These are phyloP conservation scores for Crithidia acanthocephali DNA, from an alignment of 208 protist species.

Conservation along the genomic window DNA sequence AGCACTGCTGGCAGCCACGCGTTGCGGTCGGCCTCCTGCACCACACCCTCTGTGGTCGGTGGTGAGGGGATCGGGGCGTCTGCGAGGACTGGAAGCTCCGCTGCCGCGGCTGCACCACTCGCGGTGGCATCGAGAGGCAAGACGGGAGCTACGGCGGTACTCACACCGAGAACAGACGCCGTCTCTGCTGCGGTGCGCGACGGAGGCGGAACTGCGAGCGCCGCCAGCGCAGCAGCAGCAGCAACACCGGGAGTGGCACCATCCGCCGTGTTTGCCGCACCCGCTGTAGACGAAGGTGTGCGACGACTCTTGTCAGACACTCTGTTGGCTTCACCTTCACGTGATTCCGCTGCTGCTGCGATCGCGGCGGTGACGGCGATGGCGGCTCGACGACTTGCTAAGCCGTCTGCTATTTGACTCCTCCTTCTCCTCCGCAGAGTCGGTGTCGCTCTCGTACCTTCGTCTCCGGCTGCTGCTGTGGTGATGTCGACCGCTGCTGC, in stretches of 20 bases:
- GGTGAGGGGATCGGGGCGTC: background rate
- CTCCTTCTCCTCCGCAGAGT: background rate
- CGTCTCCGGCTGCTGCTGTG: slow-evolving; percentile 14
- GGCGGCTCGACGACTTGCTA: background rate
- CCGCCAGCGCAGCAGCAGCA: no score
- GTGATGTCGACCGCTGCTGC: background rate
- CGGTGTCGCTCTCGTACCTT: no score
- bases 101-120: background rate
- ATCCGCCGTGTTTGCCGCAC: no score
- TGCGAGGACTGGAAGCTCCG: no score
- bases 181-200: no score
- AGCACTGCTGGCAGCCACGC: slow-evolving; percentile 40
- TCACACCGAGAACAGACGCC: no score
- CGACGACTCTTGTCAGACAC: no score
- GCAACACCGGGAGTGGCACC: no score
- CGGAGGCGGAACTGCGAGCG: no score
- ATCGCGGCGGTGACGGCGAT: slow-evolving; percentile 14
- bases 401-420: background rate
- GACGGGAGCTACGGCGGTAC: no score
- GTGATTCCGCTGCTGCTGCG: background rate
- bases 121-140: background rate
- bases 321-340: no score
- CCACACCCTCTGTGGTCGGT: background rate
- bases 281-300: background rate
- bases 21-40: background rate